These are phyloP conservation scores for Phytophthora uliginosa DNA, from an alignment of 352 stramenopile species.

Conservation along the genomic window DNA sequence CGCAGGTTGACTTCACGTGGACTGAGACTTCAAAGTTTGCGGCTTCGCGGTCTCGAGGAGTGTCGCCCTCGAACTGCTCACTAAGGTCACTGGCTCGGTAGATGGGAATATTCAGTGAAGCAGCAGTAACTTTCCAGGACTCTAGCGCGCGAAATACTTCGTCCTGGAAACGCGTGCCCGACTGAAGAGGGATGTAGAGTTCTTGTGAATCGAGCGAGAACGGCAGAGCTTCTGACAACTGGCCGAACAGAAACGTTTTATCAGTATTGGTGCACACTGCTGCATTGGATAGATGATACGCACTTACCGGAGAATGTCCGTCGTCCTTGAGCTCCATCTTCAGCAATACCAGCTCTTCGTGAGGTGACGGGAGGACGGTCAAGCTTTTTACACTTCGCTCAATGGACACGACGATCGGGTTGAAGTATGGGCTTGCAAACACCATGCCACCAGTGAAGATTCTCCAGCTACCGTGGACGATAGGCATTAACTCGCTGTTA, in stretches of 20 bases:
- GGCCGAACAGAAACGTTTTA: background rate
- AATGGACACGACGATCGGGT: slow-evolving; percentile 75
- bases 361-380: slow-evolving; percentile 52
- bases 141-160: slow-evolving; percentile 66
- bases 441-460: slow-evolving; percentile 69
- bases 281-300: background rate
- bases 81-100: slow-evolving; percentile 59
- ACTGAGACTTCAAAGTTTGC: slow-evolving; percentile 25
- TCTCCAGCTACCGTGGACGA: slow-evolving; percentile 59
- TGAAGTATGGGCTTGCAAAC: slow-evolving; percentile 64
- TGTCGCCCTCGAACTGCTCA: slow-evolving; percentile 48
- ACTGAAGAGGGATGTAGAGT: slow-evolving; percentile 66
- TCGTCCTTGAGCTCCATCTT: slow-evolving; percentile 61
- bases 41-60: slow-evolving; percentile 42
- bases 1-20: slow-evolving; percentile 35
- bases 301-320: slow-evolving; percentile 35
- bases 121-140: slow-evolving; percentile 66
- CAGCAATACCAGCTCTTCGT: slow-evolving; percentile 78
- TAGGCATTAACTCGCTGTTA: slow-evolving; percentile 52
- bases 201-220: slow-evolving; percentile 35
- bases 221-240: slow-evolving; percentile 55
- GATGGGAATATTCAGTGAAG: slow-evolving; percentile 57
- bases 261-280: background rate
- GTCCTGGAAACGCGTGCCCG: slow-evolving; percentile 72
- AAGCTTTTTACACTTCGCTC: slow-evolving; percentile 63